Percentiles rank a stretch among this genome's conserved stretches.
These are phyloP conservation scores for Entomortierella chlamydospora DNA, from an alignment of 192 early-diverging fungal species.

Conservation along the genomic window DNA sequence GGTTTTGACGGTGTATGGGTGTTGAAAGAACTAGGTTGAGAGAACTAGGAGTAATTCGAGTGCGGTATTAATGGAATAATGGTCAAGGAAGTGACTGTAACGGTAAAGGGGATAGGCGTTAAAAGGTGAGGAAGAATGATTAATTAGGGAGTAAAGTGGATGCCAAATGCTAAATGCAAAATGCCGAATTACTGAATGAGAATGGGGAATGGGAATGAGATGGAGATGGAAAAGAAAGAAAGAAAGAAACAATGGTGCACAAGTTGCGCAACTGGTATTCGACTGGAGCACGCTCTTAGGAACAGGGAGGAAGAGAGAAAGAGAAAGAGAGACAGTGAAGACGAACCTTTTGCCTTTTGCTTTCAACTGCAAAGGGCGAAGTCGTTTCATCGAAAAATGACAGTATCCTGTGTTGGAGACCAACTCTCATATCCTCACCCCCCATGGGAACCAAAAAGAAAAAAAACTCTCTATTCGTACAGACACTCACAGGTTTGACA, in stretches of 20 bases:
- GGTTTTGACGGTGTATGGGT: no score
- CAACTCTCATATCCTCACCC: not conserved
- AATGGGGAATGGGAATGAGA: not conserved
- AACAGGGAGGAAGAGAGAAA: not conserved
- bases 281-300: not conserved
- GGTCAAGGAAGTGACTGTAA: no score
- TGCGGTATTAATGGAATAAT: not conserved
- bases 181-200: constrained; percentile 1
- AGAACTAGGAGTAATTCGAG: not conserved
- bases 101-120: no score
- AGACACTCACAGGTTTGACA: no score
- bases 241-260: not conserved
- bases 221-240: not conserved
- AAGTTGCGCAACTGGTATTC: not conserved
- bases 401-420: no score
- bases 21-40: not conserved
- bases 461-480: no score
- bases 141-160: not conserved
- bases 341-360: no score
- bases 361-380: no score
- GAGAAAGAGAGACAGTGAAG: not conserved
- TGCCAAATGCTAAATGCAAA: not conserved
- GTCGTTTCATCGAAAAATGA: no score
- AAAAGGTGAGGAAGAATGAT: no score
- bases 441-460: not conserved